A percentile compares a stretch with the other conserved stretches of the same genome.
Evolutionary conservation across 139 green algal species (phyloP).

Genomic region (Zygnema circumcarinatum): DNA sequence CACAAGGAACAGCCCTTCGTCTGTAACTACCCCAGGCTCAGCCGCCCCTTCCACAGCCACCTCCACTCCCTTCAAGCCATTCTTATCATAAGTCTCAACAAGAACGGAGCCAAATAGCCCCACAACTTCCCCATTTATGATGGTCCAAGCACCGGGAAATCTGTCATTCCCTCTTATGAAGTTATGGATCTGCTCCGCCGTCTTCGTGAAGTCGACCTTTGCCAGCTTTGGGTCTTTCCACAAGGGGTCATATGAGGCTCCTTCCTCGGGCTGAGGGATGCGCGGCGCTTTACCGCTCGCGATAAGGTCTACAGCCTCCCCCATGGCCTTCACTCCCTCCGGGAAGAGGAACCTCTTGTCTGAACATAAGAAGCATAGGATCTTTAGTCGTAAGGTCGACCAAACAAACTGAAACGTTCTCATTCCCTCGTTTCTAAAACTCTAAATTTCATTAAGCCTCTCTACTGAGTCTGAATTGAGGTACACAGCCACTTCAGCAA

Average conservation of each 20-base stretch:
- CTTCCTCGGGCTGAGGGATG: slow-evolving; percentile 21
- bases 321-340: slow-evolving; percentile 31
- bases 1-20: slow-evolving; percentile 4
- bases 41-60: slow-evolving; percentile 24
- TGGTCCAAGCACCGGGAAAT: slow-evolving; percentile 14
- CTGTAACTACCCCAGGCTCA: slow-evolving; percentile 27
- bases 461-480: neutral
- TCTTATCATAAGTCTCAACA: neutral
- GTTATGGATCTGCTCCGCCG: slow-evolving; percentile 44
- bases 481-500: no score
- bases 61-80: neutral
- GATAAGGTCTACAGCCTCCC: slow-evolving; percentile 43
- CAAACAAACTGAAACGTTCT: no score
- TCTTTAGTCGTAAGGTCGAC: no score
- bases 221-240: slow-evolving; percentile 35
- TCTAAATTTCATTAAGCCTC: neutral
- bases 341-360: slow-evolving; percentile 47
- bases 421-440: no score
- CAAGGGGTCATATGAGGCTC: slow-evolving; percentile 34
- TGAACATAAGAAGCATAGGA: neutral
- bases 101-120: slow-evolving; percentile 31
- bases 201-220: slow-evolving; percentile 26
- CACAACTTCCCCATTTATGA: slow-evolving; percentile 31
- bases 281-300: slow-evolving; percentile 14
- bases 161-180: slow-evolving; percentile 50